Conservation (phyloP, 768 basidiomycete genomes). For the Hydnum rufescens region DNA sequence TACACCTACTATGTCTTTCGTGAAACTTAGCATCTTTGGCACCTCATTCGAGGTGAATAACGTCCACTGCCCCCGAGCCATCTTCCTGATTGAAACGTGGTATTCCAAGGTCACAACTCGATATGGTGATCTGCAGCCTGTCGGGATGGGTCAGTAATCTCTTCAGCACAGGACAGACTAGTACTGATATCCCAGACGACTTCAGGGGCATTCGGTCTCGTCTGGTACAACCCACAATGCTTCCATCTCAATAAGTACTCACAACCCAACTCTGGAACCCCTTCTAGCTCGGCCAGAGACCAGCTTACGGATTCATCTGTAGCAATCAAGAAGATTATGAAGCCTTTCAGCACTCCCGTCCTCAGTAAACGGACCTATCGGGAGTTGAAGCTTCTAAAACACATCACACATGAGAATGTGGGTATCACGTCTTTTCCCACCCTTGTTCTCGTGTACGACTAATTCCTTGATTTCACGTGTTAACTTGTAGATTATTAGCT, state of each 20-base stretch:
- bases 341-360: slow-evolving; percentile 98
- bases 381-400: slow-evolving; percentile 94
- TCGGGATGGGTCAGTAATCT: slow-evolving; percentile 88
- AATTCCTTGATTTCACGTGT: neutral
- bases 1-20: slow-evolving; percentile 52
- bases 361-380: slow-evolving; percentile 93
- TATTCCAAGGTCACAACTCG: slow-evolving; percentile 76
- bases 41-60: slow-evolving; percentile 78
- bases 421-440: neutral
- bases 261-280: neutral
- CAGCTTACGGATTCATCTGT: slow-evolving; percentile 86
- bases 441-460: neutral
- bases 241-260: neutral
- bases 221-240: slow-evolving; percentile 42
- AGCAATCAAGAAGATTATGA: slow-evolving; percentile 99
- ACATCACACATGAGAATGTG: slow-evolving; percentile 40
- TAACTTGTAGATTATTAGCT: slow-evolving; percentile 69
- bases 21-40: slow-evolving; percentile 96
- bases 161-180: too few relatives aligned
- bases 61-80: slow-evolving; percentile 2
- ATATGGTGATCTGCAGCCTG: slow-evolving; percentile 97
- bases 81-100: slow-evolving; percentile 10
- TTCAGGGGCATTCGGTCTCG: slow-evolving; percentile 88
- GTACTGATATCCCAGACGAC: too few relatives aligned
- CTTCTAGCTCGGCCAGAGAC: slow-evolving; percentile 69